Base-by-base conservation (phyloP, 2,329 filamentous ascomycete species). In the Calonectria pauciramosa region DNA sequence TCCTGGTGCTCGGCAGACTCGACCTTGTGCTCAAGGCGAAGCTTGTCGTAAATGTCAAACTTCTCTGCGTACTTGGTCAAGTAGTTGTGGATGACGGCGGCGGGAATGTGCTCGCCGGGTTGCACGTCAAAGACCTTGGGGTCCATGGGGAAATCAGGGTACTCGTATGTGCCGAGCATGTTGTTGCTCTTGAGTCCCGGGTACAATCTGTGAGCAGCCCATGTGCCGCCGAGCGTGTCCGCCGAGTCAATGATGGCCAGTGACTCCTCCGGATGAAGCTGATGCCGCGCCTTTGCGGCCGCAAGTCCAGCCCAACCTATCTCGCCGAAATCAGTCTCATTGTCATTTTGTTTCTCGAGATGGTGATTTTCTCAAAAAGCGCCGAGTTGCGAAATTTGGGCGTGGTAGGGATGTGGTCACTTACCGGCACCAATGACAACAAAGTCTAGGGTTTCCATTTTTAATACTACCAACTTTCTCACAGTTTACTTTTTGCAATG, bases 101-200 rank as follows among this genome's bases (percentile, higher is more conserved):
- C 90, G 1, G 89, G 85, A 11, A 91, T 89, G 75, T 90, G 86
- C 76, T 89, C 79, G 3, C 86, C 86, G 0, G 84, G 81, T 56
- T 86, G 81, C 32, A 91, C 83, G 1, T 86, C 86, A 77, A 90
- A 93, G 0, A 84, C 87, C 26, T 88, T 88, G 10, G 86, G 83
- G 72, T 89, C 87, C 91, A 96, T 93, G 23, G 93, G 93, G 74
- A 94, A 95, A 79, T 95, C 94, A 0, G 91, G 91, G 79, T 91
- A 95, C 82, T 96, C 93, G 78, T 93, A 95, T 0, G 91, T 93
- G 3, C 94, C 94, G 14, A 93, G 83, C 82, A 95, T 89, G 80
- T 96, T 96, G 84, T 96, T 96, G 68, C 91, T 92, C 79, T 92
- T 94, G 64, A 96, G 88, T 1, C 91, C 92, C 0, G 92, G 90